These are phyloP conservation scores for Clathrospora elynae DNA, from an alignment of 2,329 filamentous ascomycete genomes.

Conservation along the genomic window DNA sequence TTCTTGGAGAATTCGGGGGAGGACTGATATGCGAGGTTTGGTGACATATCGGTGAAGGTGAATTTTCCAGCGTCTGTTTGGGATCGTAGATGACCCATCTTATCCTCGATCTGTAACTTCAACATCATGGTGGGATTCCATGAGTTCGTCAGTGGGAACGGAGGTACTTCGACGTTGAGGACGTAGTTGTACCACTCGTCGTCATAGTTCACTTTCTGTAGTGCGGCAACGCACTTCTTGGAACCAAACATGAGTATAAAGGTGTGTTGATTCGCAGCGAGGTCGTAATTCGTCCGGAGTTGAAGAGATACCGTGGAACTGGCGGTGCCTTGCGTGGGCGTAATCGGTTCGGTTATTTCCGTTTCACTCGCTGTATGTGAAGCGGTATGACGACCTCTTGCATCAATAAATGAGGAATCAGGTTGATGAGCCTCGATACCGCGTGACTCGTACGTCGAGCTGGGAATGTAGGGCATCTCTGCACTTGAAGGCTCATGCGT, in stretches of 20 bases:
- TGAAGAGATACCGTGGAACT: slow-evolving; percentile 75
- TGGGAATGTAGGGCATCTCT: slow-evolving; percentile 54
- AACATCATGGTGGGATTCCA: slow-evolving; percentile 63
- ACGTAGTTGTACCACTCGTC: slow-evolving; percentile 70
- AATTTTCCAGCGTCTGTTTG: slow-evolving; percentile 65
- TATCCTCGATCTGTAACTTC: slow-evolving; percentile 64
- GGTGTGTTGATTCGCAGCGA: slow-evolving; percentile 61
- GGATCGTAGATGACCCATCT: slow-evolving; percentile 56
- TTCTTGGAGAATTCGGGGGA: slow-evolving; percentile 38
- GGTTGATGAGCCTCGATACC: slow-evolving; percentile 47
- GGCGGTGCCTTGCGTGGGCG: slow-evolving; percentile 68
- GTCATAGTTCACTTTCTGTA: slow-evolving; percentile 65
- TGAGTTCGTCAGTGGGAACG: slow-evolving; percentile 62
- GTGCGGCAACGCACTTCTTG: slow-evolving; percentile 70
- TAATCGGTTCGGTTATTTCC: slow-evolving; percentile 67
- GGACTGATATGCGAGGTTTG: slow-evolving; percentile 40
- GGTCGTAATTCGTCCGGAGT: slow-evolving; percentile 75
- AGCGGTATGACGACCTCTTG: slow-evolving; percentile 60
- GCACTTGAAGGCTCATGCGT: slow-evolving; percentile 55
- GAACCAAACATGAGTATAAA: slow-evolving; percentile 78
- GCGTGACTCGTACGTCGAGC: slow-evolving; percentile 57
- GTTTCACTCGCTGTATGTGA: slow-evolving; percentile 54
- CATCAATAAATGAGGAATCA: slow-evolving; percentile 62
- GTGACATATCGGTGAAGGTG: slow-evolving; percentile 60
- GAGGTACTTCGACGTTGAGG: slow-evolving; percentile 73